These are phyloP conservation scores for Polytrichum commune DNA, from an alignment of 225 moss, liverwort and hornwort genomes.

Conservation along the genomic window DNA sequence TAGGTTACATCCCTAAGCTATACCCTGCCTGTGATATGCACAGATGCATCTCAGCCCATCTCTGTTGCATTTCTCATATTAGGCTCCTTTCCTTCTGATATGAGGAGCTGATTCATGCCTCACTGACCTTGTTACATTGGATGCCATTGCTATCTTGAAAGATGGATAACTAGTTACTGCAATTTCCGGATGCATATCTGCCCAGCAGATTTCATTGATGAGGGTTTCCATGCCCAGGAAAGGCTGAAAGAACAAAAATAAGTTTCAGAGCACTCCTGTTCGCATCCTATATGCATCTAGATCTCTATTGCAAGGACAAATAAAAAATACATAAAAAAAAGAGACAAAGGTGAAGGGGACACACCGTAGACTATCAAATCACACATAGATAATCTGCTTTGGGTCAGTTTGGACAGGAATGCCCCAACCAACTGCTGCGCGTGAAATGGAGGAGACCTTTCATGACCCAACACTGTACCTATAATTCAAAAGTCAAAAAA, in stretches of 20 bases:
- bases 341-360: slow-evolving; percentile 4
- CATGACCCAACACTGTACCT: slow-evolving; percentile 92
- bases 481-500: background rate
- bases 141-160: background rate
- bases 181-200: no score
- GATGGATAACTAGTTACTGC: no score
- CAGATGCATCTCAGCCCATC: slow-evolving; percentile 89
- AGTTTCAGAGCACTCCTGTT: background rate
- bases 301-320: background rate
- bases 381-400: slow-evolving; percentile 92
- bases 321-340: no score
- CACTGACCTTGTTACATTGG: slow-evolving; percentile 20
- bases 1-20: slow-evolving; percentile 7
- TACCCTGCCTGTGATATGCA: slow-evolving; percentile 98
- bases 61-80: slow-evolving; percentile 63
- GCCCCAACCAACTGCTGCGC: slow-evolving; percentile 94
- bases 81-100: slow-evolving; percentile 67
- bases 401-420: slow-evolving; percentile 83
- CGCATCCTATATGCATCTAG: background rate
- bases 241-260: background rate
- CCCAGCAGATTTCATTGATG: no score
- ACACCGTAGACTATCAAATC: slow-evolving; percentile 98
- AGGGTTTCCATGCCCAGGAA: background rate
- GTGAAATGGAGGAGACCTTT: slow-evolving; percentile 84
- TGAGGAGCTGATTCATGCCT: slow-evolving; percentile 90